Conservation (phyloP, 2,329 filamentous ascomycete genomes). For the Xylaria sp. region DNA sequence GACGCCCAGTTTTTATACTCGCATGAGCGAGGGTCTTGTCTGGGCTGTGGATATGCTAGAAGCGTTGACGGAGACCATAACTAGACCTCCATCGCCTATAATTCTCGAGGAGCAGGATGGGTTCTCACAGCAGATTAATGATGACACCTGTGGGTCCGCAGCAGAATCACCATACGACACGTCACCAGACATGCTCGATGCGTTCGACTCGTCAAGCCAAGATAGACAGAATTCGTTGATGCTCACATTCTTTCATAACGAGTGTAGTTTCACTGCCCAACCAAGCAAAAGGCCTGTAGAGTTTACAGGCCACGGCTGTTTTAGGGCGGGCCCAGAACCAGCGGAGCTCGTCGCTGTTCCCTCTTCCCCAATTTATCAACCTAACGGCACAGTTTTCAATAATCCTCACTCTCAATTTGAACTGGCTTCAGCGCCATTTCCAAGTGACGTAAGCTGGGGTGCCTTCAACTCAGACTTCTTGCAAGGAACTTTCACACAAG, state of each 20-base stretch:
- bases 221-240: slow-evolving; percentile 9
- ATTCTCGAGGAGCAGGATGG: background rate
- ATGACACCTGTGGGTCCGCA: background rate
- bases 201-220: background rate
- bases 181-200: slow-evolving; percentile 16
- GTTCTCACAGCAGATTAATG: slow-evolving; percentile 4
- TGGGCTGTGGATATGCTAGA: slow-evolving; percentile 32
- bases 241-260: slow-evolving; percentile 12
- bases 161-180: slow-evolving; percentile 9
- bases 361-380: slow-evolving; percentile 15
- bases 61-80: slow-evolving; percentile 7
- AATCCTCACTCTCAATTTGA: slow-evolving; percentile 16
- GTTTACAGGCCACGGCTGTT: slow-evolving; percentile 18
- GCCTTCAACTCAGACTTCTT: slow-evolving; percentile 31
- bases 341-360: slow-evolving; percentile 10
- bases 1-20: slow-evolving; percentile 29
- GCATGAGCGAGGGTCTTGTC: slow-evolving; percentile 12
- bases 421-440: slow-evolving; percentile 9
- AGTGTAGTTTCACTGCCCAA: slow-evolving; percentile 17
- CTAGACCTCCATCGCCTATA: slow-evolving; percentile 1
- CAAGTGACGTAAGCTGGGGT: slow-evolving; percentile 13
- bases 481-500: slow-evolving; percentile 25
- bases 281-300: background rate
- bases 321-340: slow-evolving; percentile 16
- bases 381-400: slow-evolving; percentile 1